Conservation (phyloP, 2,329 filamentous ascomycete species). For the Penicillium sp. region DNA sequence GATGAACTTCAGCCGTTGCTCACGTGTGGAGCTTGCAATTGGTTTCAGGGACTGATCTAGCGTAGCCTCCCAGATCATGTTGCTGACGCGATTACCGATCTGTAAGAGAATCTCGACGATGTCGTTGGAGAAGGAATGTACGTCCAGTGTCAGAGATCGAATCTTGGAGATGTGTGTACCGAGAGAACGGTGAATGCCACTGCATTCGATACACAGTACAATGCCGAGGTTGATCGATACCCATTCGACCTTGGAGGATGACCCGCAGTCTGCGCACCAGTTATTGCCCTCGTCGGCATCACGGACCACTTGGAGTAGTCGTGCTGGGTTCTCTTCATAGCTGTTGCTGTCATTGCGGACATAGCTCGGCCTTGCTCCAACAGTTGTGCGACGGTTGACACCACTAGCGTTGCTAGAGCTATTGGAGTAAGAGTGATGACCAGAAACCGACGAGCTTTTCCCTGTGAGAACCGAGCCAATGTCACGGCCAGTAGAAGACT, state of each 20-base stretch:
- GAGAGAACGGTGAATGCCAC: constrained; percentile 92
- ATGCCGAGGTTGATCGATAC: constrained; percentile 98
- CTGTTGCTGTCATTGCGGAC: constrained; percentile 70
- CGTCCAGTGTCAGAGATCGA: constrained; percentile 90
- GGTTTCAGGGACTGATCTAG: constrained; percentile 78
- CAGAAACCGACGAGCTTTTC: constrained; percentile 72
- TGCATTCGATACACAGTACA: constrained; percentile 96
- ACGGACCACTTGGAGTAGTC: constrained; percentile 82
- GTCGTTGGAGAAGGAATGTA: constrained; percentile 93
- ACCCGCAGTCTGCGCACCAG: constrained; percentile 93
- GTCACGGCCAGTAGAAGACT: constrained; percentile 72
- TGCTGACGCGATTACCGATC: constrained; percentile 91
- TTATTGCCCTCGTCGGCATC: constrained; percentile 91
- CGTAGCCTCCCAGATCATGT: constrained; percentile 93
- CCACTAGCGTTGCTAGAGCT: constrained; percentile 59
- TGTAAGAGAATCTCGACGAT: constrained; percentile 92
- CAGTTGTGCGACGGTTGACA: constrained; percentile 84
- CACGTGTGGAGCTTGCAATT: constrained; percentile 74
- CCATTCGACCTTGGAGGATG: constrained; percentile 93
- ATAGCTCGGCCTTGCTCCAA: constrained; percentile 81
- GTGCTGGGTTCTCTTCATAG: constrained; percentile 82
- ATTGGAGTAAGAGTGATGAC: constrained; percentile 55
- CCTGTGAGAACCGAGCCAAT: constrained; percentile 93
- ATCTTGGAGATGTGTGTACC: constrained; percentile 98
- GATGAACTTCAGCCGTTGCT: constrained; percentile 93